A percentile compares a stretch with the other conserved stretches of the same genome.
Conservation (phyloP, 2,329 filamentous ascomycete species). For the Shiraia sp. region DNA sequence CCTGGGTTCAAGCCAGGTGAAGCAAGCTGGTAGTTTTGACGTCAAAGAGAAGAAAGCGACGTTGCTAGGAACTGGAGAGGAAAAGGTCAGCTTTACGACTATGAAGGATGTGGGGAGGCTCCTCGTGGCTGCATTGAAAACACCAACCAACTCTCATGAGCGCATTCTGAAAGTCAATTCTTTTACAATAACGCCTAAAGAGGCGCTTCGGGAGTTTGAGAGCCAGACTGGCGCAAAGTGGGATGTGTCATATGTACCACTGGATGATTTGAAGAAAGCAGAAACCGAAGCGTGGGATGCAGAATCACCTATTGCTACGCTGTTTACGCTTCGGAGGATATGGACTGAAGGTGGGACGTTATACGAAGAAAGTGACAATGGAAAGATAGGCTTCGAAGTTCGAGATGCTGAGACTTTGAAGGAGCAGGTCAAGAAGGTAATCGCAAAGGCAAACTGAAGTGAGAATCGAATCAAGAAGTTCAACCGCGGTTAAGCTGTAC, state of each 20-base stretch:
- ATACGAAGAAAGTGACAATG: conserved; percentile 71
- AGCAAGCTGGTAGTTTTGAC: conserved; percentile 62
- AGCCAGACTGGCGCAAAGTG: conserved; percentile 65
- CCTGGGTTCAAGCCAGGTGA: conserved; percentile 49
- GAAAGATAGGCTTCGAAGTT: conserved; percentile 53
- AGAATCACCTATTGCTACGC: conserved; percentile 56
- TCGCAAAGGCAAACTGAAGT: conserved; percentile 11
- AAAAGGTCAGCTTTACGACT: conserved; percentile 68
- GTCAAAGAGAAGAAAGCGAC: conserved; percentile 60
- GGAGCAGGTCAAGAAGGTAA: conserved; percentile 46
- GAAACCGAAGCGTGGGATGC: conserved; percentile 65
- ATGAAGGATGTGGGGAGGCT: conserved; percentile 73
- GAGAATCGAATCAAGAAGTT: not conserved
- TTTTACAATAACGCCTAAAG: conserved; percentile 66
- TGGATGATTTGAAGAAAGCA: conserved; percentile 57
- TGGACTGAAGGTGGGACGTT: conserved; percentile 74
- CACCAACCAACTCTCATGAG: conserved; percentile 54
- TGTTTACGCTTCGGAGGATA: conserved; percentile 67
- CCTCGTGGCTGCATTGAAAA: conserved; percentile 64
- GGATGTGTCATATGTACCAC: conserved; percentile 57
- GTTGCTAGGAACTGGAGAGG: conserved; percentile 65
- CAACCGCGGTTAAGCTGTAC: too few species aligned
- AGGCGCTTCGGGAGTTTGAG: conserved; percentile 69
- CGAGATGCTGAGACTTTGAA: conserved; percentile 56
- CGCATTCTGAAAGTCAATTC: conserved; percentile 70